Conservation (phyloP, 2,329 filamentous ascomycete genomes). For the Dothideomycetes sp. region DNA sequence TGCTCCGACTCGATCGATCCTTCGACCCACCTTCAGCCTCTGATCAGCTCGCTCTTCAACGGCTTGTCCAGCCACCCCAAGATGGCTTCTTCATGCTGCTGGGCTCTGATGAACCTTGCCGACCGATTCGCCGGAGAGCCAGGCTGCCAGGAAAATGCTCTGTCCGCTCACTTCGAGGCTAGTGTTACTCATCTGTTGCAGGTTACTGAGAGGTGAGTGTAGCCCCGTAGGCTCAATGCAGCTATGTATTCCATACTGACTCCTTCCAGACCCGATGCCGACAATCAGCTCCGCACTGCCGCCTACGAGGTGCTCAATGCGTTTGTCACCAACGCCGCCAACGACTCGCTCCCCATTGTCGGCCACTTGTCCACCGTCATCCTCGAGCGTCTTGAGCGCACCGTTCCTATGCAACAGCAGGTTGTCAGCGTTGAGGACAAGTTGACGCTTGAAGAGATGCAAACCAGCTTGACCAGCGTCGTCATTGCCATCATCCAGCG, state of each 20-base stretch:
- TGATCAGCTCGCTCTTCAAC: conserved; percentile 82
- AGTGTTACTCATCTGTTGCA: conserved; percentile 78
- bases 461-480: conserved; percentile 87
- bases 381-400: conserved; percentile 83
- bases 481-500: conserved; percentile 85
- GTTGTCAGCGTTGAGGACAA: conserved; percentile 96
- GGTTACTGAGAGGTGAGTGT: conserved; percentile 62
- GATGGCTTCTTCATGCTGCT: conserved; percentile 97
- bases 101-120: conserved; percentile 96
- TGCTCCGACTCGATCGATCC: conserved; percentile 89
- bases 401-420: conserved; percentile 78
- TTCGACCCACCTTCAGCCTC: conserved; percentile 65
- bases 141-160: conserved; percentile 66
- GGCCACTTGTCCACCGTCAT: conserved; percentile 79
- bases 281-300: conserved; percentile 84
- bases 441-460: conserved; percentile 93
- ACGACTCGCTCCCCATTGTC: conserved; percentile 72
- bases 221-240: neutral
- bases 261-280: conserved; percentile 52
- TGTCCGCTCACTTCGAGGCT: conserved; percentile 87
- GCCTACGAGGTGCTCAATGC: conserved; percentile 95
- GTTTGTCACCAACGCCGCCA: conserved; percentile 84
- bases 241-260: conserved; percentile 15
- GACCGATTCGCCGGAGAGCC: conserved; percentile 88
- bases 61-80: conserved; percentile 85